Evolutionary conservation across 805 yeast genomes (phyloP).

Genomic region (Hanseniaspora thailandica): DNA sequence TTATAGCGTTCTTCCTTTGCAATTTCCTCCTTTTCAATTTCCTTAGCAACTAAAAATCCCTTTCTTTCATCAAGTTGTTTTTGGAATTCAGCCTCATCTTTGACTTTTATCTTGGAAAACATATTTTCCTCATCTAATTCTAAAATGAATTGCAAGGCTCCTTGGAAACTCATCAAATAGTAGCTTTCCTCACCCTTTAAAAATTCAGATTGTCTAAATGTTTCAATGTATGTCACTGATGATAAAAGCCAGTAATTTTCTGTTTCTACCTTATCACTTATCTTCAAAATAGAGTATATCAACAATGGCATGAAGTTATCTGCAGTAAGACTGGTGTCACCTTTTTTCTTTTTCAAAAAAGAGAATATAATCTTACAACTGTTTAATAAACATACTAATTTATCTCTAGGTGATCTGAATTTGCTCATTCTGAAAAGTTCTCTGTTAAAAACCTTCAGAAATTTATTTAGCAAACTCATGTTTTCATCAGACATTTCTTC

Average conservation of each 20-base stretch:
- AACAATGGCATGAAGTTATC: slow-evolving; percentile 87
- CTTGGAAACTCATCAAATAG: slow-evolving; percentile 79
- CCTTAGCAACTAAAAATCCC: slow-evolving; percentile 13
- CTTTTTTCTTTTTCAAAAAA: slow-evolving; percentile 47
- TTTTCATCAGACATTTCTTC: slow-evolving; percentile 25
- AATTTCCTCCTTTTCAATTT: slow-evolving; percentile 3
- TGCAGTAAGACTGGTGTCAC: slow-evolving; percentile 65
- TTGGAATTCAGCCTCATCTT: slow-evolving; percentile 47
- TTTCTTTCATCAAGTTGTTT: slow-evolving; percentile 29
- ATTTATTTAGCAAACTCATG: slow-evolving; percentile 34
- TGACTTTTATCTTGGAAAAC: slow-evolving; percentile 38
- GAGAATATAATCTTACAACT: slow-evolving; percentile 90
- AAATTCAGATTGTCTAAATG: slow-evolving; percentile 66
- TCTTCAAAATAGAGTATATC: slow-evolving; percentile 63
- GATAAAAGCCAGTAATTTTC: slow-evolving; percentile 46
- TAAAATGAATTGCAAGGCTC: slow-evolving; percentile 72
- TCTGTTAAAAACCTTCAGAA: slow-evolving; percentile 51
- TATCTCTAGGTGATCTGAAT: slow-evolving; percentile 89
- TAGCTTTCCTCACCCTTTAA: slow-evolving; percentile 82
- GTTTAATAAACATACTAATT: slow-evolving; percentile 79
- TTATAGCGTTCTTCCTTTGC: neutral
- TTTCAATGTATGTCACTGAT: slow-evolving; percentile 71
- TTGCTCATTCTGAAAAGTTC: slow-evolving; percentile 70
- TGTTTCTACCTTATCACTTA: neutral
- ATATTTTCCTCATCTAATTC: slow-evolving; percentile 41